Evolutionary conservation across 495 filamentous ascomycete genomes (phyloP).

Genomic region (Rusavskia elegans): DNA sequence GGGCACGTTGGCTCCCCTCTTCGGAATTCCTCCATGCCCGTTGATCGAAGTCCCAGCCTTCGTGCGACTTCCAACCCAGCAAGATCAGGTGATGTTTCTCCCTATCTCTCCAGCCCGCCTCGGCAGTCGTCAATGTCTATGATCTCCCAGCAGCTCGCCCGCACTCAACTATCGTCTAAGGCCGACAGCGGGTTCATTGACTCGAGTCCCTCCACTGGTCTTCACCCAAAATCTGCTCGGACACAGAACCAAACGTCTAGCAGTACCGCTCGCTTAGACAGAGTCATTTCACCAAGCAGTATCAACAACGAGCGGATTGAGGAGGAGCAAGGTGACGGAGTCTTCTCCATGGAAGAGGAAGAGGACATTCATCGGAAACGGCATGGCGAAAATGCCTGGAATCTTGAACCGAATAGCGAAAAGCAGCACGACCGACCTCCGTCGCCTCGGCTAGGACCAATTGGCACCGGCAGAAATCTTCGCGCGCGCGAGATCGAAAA

Average conservation of each 20-base stretch:
- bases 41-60: slow-evolving; percentile 49
- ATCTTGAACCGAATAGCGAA: neutral
- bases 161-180: slow-evolving; percentile 28
- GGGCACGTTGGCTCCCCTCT: slow-evolving; percentile 89
- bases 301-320: slow-evolving; percentile 50
- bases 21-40: slow-evolving; percentile 58
- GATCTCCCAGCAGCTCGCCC: slow-evolving; percentile 53
- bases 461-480: neutral
- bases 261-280: slow-evolving; percentile 23
- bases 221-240: slow-evolving; percentile 31
- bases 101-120: slow-evolving; percentile 50
- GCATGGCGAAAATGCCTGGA: slow-evolving; percentile 1
- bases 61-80: slow-evolving; percentile 32
- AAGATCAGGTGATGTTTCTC: slow-evolving; percentile 39
- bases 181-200: slow-evolving; percentile 3
- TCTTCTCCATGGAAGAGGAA: slow-evolving; percentile 75
- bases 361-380: slow-evolving; percentile 30
- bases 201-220: slow-evolving; percentile 12
- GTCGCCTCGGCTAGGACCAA: slow-evolving; percentile 4
- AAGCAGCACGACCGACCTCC: neutral
- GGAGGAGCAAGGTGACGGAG: slow-evolving; percentile 55
- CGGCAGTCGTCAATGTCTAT: slow-evolving; percentile 50
- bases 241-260: slow-evolving; percentile 11
- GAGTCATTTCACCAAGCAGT: slow-evolving; percentile 30
- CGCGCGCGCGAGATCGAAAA: neutral